phyloP scores from a whole-genome alignment of 176 grass and related monocot genomes.

The Phyllostachys edulis region DNA sequence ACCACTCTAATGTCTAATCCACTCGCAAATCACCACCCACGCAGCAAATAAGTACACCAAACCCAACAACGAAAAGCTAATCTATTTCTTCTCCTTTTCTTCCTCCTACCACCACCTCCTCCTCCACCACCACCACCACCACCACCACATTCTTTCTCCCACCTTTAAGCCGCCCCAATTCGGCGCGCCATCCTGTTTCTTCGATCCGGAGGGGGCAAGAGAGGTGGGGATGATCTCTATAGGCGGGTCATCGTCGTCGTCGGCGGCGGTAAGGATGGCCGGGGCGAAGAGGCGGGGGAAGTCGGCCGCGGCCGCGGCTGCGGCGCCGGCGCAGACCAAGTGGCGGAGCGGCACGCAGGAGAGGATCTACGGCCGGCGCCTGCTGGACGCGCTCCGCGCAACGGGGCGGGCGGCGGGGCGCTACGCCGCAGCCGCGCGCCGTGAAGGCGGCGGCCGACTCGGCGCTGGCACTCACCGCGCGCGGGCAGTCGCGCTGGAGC shows the following conservation, averaged over 20 bases:
- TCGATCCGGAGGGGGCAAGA: not conserved
- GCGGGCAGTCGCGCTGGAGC: constrained; percentile 89
- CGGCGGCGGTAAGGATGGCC: constrained; percentile 19
- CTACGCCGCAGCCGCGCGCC: constrained; percentile 38
- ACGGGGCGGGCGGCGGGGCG: not conserved
- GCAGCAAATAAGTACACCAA: constrained; percentile 48
- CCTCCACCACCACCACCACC: constrained; percentile 20
- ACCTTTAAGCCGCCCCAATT: not conserved
- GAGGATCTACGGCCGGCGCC: constrained; percentile 73
- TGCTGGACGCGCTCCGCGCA: constrained; percentile 74
- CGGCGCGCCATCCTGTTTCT: constrained; percentile 21
- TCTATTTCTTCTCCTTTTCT: constrained; percentile 13
- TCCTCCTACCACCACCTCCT: constrained; percentile 8
- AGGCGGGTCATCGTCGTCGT: constrained; percentile 17
- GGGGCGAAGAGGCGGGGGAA: constrained; percentile 13
- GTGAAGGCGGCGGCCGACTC: constrained; percentile 88
- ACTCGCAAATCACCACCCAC: constrained; percentile 40
- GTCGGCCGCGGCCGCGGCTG: not conserved
- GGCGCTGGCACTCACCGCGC: constrained; percentile 81
- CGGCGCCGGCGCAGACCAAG: constrained; percentile 42
- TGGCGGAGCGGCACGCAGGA: constrained; percentile 78
- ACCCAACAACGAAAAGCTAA: constrained; percentile 39
- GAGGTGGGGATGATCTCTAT: constrained; percentile 45
- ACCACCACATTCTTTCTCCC: constrained; percentile 26
- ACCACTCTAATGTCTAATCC: constrained; percentile 28